Conservation (phyloP, 2,329 filamentous ascomycete genomes). For the Scedosporium aurantiacum region DNA sequence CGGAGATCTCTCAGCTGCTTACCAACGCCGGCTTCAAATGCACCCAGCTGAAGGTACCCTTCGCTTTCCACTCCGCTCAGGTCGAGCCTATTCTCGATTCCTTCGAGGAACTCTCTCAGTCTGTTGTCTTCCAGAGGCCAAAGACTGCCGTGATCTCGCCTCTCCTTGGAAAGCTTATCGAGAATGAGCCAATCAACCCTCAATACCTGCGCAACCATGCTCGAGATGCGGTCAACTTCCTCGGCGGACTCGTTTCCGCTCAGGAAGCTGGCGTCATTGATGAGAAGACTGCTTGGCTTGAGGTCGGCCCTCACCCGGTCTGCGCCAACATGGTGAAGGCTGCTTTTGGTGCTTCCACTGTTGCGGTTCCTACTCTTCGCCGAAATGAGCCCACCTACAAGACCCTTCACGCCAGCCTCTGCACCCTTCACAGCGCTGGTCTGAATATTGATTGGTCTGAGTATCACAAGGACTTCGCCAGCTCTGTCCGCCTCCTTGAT, state of each 20-base stretch:
- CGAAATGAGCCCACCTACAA: slow-evolving; percentile 55
- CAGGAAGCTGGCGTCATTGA: slow-evolving; percentile 43
- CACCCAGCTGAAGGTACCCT: slow-evolving; percentile 36
- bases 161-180: slow-evolving; percentile 43
- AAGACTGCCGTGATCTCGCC: slow-evolving; percentile 55
- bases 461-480: slow-evolving; percentile 43
- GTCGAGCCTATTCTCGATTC: slow-evolving; percentile 45
- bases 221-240: slow-evolving; percentile 56
- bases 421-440: slow-evolving; percentile 47
- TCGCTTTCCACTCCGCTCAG: slow-evolving; percentile 43
- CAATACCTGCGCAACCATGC: slow-evolving; percentile 51
- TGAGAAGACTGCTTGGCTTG: slow-evolving; percentile 55
- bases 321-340: slow-evolving; percentile 55
- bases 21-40: slow-evolving; percentile 26
- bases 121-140: slow-evolving; percentile 27
- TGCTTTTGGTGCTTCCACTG: slow-evolving; percentile 39
- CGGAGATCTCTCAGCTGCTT: slow-evolving; percentile 29
- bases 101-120: slow-evolving; percentile 36
- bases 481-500: slow-evolving; percentile 37
- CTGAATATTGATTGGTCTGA: slow-evolving; percentile 60
- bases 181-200: slow-evolving; percentile 36
- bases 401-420: slow-evolving; percentile 46
- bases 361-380: slow-evolving; percentile 49
- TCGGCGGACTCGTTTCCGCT: slow-evolving; percentile 44
- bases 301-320: slow-evolving; percentile 61